A percentile compares a stretch with the other conserved stretches of the same genome.
These are phyloP conservation scores for Tricholoma saponaceum DNA, from an alignment of 768 basidiomycete species.

Conservation along the genomic window DNA sequence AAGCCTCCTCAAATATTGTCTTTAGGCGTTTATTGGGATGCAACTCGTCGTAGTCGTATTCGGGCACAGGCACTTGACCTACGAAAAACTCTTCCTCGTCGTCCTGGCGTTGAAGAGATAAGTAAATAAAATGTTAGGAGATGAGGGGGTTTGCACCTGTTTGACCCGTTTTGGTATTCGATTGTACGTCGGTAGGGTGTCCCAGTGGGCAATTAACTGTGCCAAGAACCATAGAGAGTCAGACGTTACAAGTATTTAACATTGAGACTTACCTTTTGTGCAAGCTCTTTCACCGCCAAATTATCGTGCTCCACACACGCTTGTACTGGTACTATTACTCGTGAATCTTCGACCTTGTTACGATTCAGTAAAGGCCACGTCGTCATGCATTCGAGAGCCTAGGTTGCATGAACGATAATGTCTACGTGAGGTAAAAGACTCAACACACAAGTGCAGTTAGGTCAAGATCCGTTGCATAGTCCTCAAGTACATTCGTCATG, in stretches of 20 bases:
- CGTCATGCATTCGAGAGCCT: slow-evolving; percentile 66
- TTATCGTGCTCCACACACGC: slow-evolving; percentile 50
- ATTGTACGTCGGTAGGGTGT: slow-evolving; percentile 68
- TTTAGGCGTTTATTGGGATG: slow-evolving; percentile 8
- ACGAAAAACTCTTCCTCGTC: slow-evolving; percentile 11
- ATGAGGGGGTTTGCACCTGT: slow-evolving; percentile 17
- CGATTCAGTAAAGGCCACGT: slow-evolving; percentile 80
- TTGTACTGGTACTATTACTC: slow-evolving; percentile 61
- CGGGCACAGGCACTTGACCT: neutral
- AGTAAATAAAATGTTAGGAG: neutral
- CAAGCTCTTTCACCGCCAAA: slow-evolving; percentile 49
- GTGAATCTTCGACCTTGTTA: slow-evolving; percentile 87
- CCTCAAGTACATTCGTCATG: slow-evolving; percentile 85
- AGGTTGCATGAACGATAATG: neutral
- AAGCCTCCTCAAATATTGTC: neutral
- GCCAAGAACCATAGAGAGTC: neutral
- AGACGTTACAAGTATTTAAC: neutral
- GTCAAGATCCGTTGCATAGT: slow-evolving; percentile 67
- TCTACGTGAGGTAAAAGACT: neutral
- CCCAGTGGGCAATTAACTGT: slow-evolving; percentile 82
- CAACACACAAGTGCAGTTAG: slow-evolving; percentile 62
- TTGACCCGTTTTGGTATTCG: slow-evolving; percentile 76
- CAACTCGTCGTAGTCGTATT: slow-evolving; percentile 3
- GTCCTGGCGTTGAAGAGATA: slow-evolving; percentile 3
- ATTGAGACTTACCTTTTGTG: slow-evolving; percentile 52